These are phyloP conservation scores for Epichloe bromicola DNA, from an alignment of 2,329 filamentous ascomycete genomes.

Conservation along the genomic window DNA sequence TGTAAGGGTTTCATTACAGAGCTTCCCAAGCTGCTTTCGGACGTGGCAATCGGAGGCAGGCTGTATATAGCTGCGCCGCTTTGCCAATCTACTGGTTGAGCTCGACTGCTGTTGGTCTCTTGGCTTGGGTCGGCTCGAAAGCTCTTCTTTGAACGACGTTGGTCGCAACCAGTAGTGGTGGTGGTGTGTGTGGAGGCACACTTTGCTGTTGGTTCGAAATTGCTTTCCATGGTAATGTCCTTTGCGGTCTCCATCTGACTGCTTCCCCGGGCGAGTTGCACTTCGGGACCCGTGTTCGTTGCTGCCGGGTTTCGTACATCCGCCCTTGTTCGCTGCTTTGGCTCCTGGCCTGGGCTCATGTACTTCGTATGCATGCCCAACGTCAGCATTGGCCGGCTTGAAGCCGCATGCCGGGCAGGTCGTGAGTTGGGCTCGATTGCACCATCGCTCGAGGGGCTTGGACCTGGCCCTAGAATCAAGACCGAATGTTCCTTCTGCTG, in stretches of 20 bases:
- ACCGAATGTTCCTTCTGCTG: not conserved
- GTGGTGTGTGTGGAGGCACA: slow-evolving; percentile 46
- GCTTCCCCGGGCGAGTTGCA: not conserved
- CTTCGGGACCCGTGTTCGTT: not conserved
- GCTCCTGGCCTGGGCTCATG: not conserved
- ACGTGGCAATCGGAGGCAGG: slow-evolving; percentile 9
- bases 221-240: not conserved
- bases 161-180: slow-evolving; percentile 47
- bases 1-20: slow-evolving; percentile 10
- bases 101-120: not conserved
- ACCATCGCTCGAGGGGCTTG: not conserved
- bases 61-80: slow-evolving; percentile 12
- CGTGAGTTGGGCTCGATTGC: not conserved
- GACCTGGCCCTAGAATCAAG: not conserved
- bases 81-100: not conserved
- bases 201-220: slow-evolving; percentile 2
- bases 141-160: slow-evolving; percentile 8
- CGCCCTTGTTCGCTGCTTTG: not conserved
- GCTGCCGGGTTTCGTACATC: not conserved
- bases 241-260: not conserved
- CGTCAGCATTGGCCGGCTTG: slow-evolving; percentile 4
- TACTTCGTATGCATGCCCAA: not conserved
- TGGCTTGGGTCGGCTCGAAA: not conserved
- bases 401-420: not conserved
- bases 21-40: slow-evolving; percentile 8